These are phyloP conservation scores for Mycena epipterygia DNA, from an alignment of 768 basidiomycete species.

Conservation along the genomic window DNA sequence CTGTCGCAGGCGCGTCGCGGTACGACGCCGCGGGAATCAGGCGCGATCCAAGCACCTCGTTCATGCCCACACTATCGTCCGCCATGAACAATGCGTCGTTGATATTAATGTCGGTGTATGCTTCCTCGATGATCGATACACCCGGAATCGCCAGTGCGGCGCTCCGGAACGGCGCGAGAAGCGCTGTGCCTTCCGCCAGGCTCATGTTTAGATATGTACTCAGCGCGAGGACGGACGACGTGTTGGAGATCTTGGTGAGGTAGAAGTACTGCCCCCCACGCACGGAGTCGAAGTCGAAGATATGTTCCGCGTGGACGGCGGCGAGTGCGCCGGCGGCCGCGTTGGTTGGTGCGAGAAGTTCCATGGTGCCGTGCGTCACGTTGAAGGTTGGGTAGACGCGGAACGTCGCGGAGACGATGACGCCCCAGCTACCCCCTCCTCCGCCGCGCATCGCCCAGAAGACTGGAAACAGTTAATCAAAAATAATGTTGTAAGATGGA, in stretches of 20 bases:
- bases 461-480: slow-evolving; percentile 26
- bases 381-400: slow-evolving; percentile 51
- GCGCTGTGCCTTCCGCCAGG: slow-evolving; percentile 30
- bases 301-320: slow-evolving; percentile 49
- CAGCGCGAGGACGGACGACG: slow-evolving; percentile 38
- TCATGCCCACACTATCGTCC: slow-evolving; percentile 33
- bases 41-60: slow-evolving; percentile 36
- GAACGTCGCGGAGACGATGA: slow-evolving; percentile 52
- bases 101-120: slow-evolving; percentile 11
- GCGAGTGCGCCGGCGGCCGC: slow-evolving; percentile 42
- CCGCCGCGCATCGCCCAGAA: slow-evolving; percentile 47
- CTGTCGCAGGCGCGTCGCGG: slow-evolving; percentile 24
- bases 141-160: slow-evolving; percentile 37
- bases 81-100: slow-evolving; percentile 31
- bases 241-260: slow-evolving; percentile 10
- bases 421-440: slow-evolving; percentile 52
- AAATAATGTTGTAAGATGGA: too few relatives aligned
- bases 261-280: slow-evolving; percentile 49
- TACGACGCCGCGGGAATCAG: slow-evolving; percentile 37
- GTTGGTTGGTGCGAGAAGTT: slow-evolving; percentile 34
- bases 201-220: slow-evolving; percentile 30
- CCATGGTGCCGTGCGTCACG: slow-evolving; percentile 37
- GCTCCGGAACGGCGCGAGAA: slow-evolving; percentile 41
- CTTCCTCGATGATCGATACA: slow-evolving; percentile 13
- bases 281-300: slow-evolving; percentile 50